These are phyloP conservation scores for Apiospora malaysiana DNA, from an alignment of 2,329 filamentous ascomycete species.

Conservation along the genomic window DNA sequence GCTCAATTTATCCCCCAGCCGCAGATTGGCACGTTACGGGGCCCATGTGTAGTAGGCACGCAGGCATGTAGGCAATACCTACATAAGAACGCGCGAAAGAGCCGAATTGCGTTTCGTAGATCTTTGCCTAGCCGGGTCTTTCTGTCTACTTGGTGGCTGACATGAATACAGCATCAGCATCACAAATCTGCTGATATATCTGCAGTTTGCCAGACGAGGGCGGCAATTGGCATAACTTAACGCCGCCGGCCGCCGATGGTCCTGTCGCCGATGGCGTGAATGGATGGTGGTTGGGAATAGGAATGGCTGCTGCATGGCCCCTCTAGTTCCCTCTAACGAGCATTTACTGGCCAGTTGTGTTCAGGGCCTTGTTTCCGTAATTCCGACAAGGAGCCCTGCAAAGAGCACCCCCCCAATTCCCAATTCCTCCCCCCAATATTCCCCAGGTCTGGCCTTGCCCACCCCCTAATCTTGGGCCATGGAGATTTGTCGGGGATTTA, in stretches of 20 bases:
- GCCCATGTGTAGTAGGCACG: no score
- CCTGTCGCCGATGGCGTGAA: not conserved
- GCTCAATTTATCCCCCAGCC: not conserved
- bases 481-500: not conserved
- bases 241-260: not conserved
- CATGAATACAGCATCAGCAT: not conserved
- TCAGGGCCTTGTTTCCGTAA: slow-evolving; percentile 7
- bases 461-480: not conserved
- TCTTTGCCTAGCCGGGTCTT: not conserved
- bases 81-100: not conserved
- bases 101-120: not conserved
- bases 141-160: not conserved
- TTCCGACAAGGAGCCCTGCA: slow-evolving; percentile 5
- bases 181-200: not conserved
- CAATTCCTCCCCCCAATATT: not conserved
- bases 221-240: not conserved
- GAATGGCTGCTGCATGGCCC: not conserved
- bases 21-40: not conserved
- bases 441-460: not conserved
- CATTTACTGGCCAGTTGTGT: not conserved
- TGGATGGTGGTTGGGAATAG: not conserved
- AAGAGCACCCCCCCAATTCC: not conserved
- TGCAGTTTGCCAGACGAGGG: not conserved
- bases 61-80: not conserved
- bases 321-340: not conserved